Percentiles rank a stretch among this genome's conserved stretches.
These are phyloP conservation scores for Rhizoclosmatium globosum DNA, from an alignment of 192 early-diverging fungal genomes.

Conservation along the genomic window DNA sequence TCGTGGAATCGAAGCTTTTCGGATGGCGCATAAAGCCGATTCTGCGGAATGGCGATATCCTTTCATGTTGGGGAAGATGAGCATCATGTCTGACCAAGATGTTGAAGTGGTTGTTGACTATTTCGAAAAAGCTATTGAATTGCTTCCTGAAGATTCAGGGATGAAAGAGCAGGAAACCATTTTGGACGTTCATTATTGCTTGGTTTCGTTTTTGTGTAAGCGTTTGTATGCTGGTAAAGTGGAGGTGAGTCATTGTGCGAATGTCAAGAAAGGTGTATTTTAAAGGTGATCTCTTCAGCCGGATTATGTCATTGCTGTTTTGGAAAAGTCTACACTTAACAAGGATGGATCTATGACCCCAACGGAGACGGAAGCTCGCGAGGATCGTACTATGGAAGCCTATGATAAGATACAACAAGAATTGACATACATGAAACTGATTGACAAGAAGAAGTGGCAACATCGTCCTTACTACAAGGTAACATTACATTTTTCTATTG, in stretches of 20 bases:
- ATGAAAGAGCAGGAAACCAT: constrained; percentile 66
- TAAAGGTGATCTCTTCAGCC: neutral
- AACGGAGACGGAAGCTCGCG: neutral
- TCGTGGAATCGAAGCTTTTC: constrained; percentile 39
- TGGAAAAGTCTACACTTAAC: constrained; percentile 8
- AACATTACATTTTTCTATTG: constrained; percentile 3
- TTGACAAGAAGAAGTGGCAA: constrained; percentile 76
- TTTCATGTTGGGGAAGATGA: constrained; percentile 46
- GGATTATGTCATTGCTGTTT: neutral
- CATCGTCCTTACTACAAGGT: constrained; percentile 76
- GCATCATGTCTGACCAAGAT: constrained; percentile 29
- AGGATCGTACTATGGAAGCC: constrained; percentile 39
- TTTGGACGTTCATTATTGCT: constrained; percentile 66
- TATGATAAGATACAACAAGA: constrained; percentile 58
- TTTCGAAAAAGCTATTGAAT: constrained; percentile 31
- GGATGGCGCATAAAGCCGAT: constrained; percentile 23
- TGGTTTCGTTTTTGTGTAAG: constrained; percentile 67
- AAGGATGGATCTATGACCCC: constrained; percentile 18
- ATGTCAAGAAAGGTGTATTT: neutral
- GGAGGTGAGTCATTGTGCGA: constrained; percentile 43
- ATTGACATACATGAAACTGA: constrained; percentile 58
- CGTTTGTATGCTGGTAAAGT: constrained; percentile 56
- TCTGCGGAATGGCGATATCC: constrained; percentile 43
- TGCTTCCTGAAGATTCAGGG: constrained; percentile 46
- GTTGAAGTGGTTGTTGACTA: neutral